Base-by-base conservation (phyloP, 345 rosid species). In the Citrus hindsii region DNA sequence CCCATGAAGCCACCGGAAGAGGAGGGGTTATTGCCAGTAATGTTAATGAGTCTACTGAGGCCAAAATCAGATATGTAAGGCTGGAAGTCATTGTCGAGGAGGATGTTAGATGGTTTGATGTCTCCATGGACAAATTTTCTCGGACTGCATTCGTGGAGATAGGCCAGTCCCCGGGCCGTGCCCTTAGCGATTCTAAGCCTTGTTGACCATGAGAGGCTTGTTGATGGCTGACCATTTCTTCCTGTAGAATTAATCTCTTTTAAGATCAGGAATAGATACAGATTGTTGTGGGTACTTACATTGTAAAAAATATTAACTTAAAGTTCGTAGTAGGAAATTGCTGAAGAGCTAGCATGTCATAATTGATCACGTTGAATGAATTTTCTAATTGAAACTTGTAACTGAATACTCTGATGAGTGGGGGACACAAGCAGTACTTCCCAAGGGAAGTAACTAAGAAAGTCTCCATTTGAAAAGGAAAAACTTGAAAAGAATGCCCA, bases 121-220 rank as follows among this genome's bases (percentile, higher is more conserved):
- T 92, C 95, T 51, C 98, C 99, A 21, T 96, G 99, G 42, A 94
- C 90, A 22, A 92, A 91, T 81, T 94, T 96, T 60, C 97, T 87
- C 5, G 99, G 98, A 79, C 98, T 96, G 88, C 98, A 92, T 78
- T 96, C 99, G 67, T 96, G 99, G 80, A 96, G 93, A 81, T 96
- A 93, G 59, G 99, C 99, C 75, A 96, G 35, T 61, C 98, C 99
- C 63, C 94, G 90, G 56, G 99, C 98, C 7, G 97, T 84, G 73
- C 98, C 99, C 83, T 93, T 94, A 13, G 88, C 92, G 4, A 96
- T 88, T 84, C 88, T 89, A 21, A 94, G 86, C 74, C 99, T 87
- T 48, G 89, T 90, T 83, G 98, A 82, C 99, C 99, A 96, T 38
- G 97, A 90, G 33, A 96, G 87, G 83, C 84, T 90, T 7, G 90